Evolutionary conservation across 805 yeast genomes (phyloP).

Genomic region (Schwanniomyces sp.): DNA sequence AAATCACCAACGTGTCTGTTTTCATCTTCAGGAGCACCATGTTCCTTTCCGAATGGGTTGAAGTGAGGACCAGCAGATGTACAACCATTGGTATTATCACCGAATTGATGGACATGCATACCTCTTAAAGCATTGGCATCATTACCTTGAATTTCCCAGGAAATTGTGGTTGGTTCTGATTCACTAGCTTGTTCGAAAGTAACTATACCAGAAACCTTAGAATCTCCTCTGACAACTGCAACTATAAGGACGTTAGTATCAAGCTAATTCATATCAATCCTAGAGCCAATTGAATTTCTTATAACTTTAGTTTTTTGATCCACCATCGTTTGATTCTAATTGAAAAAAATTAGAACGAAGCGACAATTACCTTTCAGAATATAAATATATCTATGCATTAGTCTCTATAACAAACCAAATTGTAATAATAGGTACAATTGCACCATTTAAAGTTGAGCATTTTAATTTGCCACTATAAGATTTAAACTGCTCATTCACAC

Average conservation of each 20-base stretch:
- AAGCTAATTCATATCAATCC: not conserved
- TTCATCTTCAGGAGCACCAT: slow-evolving; percentile 88
- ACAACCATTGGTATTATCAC: slow-evolving; percentile 99
- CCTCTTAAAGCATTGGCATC: slow-evolving; percentile 88
- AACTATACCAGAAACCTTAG: slow-evolving; percentile 85
- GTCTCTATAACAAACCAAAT: not conserved
- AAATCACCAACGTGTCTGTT: slow-evolving; percentile 91
- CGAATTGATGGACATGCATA: slow-evolving; percentile 97
- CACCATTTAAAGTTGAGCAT: not conserved
- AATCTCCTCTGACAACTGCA: slow-evolving; percentile 95
- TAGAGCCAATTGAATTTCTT: not conserved
- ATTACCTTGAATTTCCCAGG: slow-evolving; percentile 90
- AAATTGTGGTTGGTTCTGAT: slow-evolving; percentile 76
- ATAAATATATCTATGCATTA: not conserved
- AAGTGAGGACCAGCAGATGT: slow-evolving; percentile 98
- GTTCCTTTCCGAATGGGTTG: slow-evolving; percentile 84
- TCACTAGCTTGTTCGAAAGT: slow-evolving; percentile 82
- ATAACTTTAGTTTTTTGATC: no score
- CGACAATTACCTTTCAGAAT: not conserved
- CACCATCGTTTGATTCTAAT: no score
- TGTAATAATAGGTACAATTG: not conserved
- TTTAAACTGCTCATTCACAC: not conserved
- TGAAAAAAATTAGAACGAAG: no score
- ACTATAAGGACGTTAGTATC: slow-evolving; percentile 41
- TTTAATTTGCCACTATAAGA: not conserved